Evolutionary conservation across 768 basidiomycete species (phyloP).

Genomic region (Pisolithus orientalis): DNA sequence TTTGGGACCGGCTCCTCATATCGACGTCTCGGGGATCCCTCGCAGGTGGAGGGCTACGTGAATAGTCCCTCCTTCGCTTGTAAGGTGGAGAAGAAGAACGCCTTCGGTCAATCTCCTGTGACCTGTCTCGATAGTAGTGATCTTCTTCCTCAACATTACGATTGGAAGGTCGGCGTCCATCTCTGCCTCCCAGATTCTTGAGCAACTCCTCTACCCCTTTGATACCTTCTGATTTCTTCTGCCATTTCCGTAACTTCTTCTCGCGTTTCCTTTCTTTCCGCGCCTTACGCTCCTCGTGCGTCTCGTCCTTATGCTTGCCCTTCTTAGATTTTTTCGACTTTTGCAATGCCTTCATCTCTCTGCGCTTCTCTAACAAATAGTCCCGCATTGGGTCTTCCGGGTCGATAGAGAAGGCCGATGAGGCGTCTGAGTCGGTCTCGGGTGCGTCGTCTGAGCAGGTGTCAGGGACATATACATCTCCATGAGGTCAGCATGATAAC

Average conservation of each 20-base stretch:
- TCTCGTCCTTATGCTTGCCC: conserved; percentile 66
- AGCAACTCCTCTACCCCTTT: conserved; percentile 65
- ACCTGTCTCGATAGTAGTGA: conserved; percentile 3
- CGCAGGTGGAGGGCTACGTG: conserved; percentile 2
- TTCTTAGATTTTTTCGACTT: conserved; percentile 60
- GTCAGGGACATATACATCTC: background rate
- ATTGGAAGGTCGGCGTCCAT: conserved; percentile 1
- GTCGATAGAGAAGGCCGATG: conserved; percentile 67
- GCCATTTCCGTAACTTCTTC: conserved; percentile 52
- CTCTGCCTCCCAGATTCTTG: conserved; percentile 36
- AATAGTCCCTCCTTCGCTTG: background rate
- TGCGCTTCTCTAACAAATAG: conserved; percentile 72
- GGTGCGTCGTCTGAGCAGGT: conserved; percentile 39
- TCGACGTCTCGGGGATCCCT: conserved; percentile 7
- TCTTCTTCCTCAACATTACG: conserved; percentile 2
- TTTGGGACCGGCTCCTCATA: conserved; percentile 14
- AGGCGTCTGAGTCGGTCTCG: conserved; percentile 61
- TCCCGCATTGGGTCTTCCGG: conserved; percentile 98
- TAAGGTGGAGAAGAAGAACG: conserved; percentile 13
- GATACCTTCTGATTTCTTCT: conserved; percentile 52
- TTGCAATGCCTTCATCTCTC: conserved; percentile 58
- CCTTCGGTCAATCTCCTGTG: conserved; percentile 3
- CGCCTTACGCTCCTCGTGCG: conserved; percentile 69
- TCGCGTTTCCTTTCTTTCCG: conserved; percentile 71
- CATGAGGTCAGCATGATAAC: background rate